phyloP scores from a whole-genome alignment of 192 early-diverging fungal genomes.

The Spizellomyces punctatus region DNA sequence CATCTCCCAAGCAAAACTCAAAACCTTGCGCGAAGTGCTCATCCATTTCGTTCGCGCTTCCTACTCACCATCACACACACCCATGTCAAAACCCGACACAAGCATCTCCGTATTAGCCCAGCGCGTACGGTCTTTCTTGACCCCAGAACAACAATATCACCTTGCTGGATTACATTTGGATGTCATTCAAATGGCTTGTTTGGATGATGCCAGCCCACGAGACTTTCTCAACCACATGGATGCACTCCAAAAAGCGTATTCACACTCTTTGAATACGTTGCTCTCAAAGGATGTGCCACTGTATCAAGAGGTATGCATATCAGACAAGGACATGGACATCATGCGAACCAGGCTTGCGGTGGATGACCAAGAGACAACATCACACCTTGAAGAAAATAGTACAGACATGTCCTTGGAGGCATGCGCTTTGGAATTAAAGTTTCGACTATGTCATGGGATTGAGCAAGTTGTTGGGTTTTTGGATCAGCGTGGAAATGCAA shows the following conservation, averaged over 20 bases:
- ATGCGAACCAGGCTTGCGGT: not conserved
- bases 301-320: not conserved
- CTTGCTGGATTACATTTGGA: conserved; percentile 17
- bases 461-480: conserved; percentile 6
- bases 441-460: conserved; percentile 4
- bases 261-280: not conserved
- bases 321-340: not conserved
- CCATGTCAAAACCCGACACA: not conserved
- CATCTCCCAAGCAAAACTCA: not conserved
- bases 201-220: conserved; percentile 1
- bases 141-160: not conserved
- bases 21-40: not conserved
- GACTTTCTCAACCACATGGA: not conserved
- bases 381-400: conserved; percentile 3
- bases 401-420: conserved; percentile 19
- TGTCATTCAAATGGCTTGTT: conserved; percentile 13
- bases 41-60: too few relatives aligned
- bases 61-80: not conserved
- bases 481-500: not conserved
- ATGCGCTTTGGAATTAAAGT: conserved; percentile 16
- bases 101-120: not conserved
- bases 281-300: not conserved
- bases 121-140: not conserved
- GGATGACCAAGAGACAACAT: not conserved
- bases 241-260: not conserved